Evolutionary conservation across 2,329 filamentous ascomycete genomes (phyloP).

Genomic region (Colletotrichum melonis): DNA sequence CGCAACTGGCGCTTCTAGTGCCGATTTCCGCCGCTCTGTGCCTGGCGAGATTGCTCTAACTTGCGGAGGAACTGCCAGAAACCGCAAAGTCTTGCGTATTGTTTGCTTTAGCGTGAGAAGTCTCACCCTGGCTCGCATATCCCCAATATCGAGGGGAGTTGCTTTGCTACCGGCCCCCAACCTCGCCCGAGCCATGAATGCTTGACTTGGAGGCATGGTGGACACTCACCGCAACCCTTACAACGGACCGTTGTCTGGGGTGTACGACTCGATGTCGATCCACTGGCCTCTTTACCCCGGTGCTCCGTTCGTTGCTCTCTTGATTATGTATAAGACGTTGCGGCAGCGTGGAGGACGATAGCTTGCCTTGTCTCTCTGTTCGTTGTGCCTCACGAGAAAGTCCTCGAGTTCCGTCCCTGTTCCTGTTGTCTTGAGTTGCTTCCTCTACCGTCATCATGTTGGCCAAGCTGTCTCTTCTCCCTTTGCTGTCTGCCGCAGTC

Average conservation of each 20-base stretch:
- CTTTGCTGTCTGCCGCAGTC: slow-evolving; percentile 32
- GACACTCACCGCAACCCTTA: slow-evolving; percentile 19
- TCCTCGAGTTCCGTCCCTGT: slow-evolving; percentile 10
- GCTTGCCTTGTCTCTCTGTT: not conserved
- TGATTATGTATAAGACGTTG: slow-evolving; percentile 28
- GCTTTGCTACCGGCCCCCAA: slow-evolving; percentile 10
- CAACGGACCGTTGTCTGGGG: not conserved
- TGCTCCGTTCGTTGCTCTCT: not conserved
- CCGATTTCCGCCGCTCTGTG: slow-evolving; percentile 4
- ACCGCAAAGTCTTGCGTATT: not conserved
- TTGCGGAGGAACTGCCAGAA: slow-evolving; percentile 28
- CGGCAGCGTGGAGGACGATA: not conserved
- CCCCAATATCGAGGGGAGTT: not conserved
- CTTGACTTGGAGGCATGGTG: not conserved
- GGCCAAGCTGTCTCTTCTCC: slow-evolving; percentile 34
- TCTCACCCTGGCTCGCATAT: slow-evolving; percentile 1
- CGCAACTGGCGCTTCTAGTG: not conserved
- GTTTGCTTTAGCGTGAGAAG: slow-evolving; percentile 22
- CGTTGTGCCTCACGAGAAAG: slow-evolving; percentile 16
- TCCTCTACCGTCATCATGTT: slow-evolving; percentile 33
- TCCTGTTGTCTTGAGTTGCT: not conserved
- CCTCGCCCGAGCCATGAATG: not conserved
- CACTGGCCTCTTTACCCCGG: slow-evolving; percentile 9
- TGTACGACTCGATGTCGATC: slow-evolving; percentile 15
- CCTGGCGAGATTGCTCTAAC: slow-evolving; percentile 12